A percentile compares a stretch with the other conserved stretches of the same genome.
Evolutionary conservation across 2,329 filamentous ascomycete species (phyloP).

Genomic region (Cercospora janseana): DNA sequence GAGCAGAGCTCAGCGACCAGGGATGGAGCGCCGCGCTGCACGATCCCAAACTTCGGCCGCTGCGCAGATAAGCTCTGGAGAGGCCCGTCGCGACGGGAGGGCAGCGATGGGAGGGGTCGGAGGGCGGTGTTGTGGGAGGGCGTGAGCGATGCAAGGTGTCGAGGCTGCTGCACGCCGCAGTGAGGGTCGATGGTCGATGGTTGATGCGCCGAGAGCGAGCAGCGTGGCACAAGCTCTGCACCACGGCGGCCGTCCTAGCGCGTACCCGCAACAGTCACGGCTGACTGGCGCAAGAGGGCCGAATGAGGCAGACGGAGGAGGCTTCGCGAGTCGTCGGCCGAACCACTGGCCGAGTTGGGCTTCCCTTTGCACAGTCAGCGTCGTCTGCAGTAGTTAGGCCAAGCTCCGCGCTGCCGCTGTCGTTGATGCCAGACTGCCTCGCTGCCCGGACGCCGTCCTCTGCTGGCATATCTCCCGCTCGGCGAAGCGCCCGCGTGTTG

Average conservation of each 20-base stretch:
- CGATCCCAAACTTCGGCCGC: conserved; percentile 23
- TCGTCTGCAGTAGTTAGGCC: conserved; percentile 16
- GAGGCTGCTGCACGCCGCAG: conserved; percentile 9
- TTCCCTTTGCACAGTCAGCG: conserved; percentile 15
- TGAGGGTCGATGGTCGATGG: conserved; percentile 13
- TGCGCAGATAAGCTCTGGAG: conserved; percentile 25
- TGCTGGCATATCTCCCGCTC: no score
- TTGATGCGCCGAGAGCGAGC: conserved; percentile 6
- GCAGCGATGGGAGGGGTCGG: conserved; percentile 19
- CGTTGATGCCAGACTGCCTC: no score
- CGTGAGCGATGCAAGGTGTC: conserved; percentile 13
- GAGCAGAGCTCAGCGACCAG: conserved; percentile 23
- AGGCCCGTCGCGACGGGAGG: conserved; percentile 21
- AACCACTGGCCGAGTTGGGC: neutral
- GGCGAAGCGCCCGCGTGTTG: no score
- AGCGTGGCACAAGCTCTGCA: conserved; percentile 3
- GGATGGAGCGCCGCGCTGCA: conserved; percentile 25
- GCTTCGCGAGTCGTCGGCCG: neutral
- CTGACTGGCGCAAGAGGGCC: no score
- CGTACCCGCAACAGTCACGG: no score
- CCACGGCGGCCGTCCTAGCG: neutral
- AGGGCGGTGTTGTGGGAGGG: conserved; percentile 13
- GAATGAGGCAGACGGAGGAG: conserved; percentile 12
- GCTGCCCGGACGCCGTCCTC: neutral
- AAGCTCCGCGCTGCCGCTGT: no score